phyloP scores from a whole-genome alignment of 192 early-diverging fungal species.

The Mortierella alpina region DNA sequence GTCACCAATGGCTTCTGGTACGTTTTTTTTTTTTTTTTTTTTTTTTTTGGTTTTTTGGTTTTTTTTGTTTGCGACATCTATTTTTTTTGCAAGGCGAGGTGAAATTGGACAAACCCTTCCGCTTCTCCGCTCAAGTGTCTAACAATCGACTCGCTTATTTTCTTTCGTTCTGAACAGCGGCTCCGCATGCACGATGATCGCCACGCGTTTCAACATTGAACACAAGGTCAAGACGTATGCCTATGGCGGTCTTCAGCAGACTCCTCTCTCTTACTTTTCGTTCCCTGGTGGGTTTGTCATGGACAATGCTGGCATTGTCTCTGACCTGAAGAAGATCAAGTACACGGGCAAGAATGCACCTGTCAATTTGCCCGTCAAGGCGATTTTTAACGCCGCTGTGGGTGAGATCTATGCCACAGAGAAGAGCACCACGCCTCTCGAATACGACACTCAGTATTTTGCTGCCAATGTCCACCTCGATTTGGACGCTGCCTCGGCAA shows the following conservation, averaged over 20 bases:
- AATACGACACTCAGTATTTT: constrained; percentile 45
- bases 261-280: constrained; percentile 41
- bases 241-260: constrained; percentile 47
- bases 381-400: constrained; percentile 9
- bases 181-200: constrained; percentile 50
- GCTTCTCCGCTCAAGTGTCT: background rate
- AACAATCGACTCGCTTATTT: background rate
- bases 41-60: too few species aligned
- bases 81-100: background rate
- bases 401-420: constrained; percentile 48
- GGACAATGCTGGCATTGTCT: constrained; percentile 30
- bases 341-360: constrained; percentile 28
- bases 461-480: constrained; percentile 37
- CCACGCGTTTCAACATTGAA: constrained; percentile 40
- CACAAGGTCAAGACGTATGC: constrained; percentile 53
- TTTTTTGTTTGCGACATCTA: background rate
- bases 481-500: constrained; percentile 24
- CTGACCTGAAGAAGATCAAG: constrained; percentile 9
- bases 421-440: constrained; percentile 37
- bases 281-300: constrained; percentile 56
- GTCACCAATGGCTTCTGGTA: constrained; percentile 55
- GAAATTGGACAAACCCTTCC: background rate
- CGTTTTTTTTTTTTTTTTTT: background rate
- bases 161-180: constrained; percentile 6
- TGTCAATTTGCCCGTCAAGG: constrained; percentile 10